These are phyloP conservation scores for Hymenochaete sp. DNA, from an alignment of 1,284 basidiomycete genomes.

Conservation along the genomic window DNA sequence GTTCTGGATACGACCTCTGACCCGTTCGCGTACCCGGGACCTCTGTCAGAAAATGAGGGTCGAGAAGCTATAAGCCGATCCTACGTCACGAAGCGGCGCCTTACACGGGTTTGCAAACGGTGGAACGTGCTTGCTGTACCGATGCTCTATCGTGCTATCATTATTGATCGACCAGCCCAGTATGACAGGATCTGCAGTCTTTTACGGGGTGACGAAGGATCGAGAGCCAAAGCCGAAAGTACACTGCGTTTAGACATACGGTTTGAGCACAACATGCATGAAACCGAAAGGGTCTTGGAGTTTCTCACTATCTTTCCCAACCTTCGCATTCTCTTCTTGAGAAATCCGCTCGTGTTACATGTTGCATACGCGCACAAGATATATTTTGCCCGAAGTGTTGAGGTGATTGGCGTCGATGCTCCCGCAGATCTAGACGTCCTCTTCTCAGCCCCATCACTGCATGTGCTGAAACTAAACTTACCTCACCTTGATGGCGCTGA, in stretches of 20 bases:
- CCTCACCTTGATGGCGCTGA: background rate
- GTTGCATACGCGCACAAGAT: too few relatives aligned
- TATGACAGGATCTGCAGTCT: background rate
- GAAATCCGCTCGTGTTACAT: too few relatives aligned
- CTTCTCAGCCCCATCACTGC: too few relatives aligned
- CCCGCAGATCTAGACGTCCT: too few relatives aligned
- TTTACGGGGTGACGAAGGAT: background rate
- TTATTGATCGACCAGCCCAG: background rate
- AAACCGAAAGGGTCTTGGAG: background rate
- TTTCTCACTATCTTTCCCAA: background rate
- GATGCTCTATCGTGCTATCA: conserved; percentile 24
- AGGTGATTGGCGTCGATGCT: too few relatives aligned
- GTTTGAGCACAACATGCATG: background rate
- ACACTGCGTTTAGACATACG: conserved; percentile 3
- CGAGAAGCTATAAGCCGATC: conserved; percentile 17
- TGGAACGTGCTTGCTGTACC: conserved; percentile 30
- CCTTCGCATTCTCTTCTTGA: too few relatives aligned
- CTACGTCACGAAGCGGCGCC: conserved; percentile 27
- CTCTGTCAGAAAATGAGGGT: conserved; percentile 6
- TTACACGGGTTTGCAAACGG: conserved; percentile 32
- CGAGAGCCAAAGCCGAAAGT: background rate
- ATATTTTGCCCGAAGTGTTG: too few relatives aligned
- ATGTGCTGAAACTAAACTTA: background rate
- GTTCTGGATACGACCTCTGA: conserved; percentile 24
- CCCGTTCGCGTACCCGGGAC: conserved; percentile 18